Evolutionary conservation across 257 asterid species (phyloP).

Genomic region (Ehretia macrophylla): DNA sequence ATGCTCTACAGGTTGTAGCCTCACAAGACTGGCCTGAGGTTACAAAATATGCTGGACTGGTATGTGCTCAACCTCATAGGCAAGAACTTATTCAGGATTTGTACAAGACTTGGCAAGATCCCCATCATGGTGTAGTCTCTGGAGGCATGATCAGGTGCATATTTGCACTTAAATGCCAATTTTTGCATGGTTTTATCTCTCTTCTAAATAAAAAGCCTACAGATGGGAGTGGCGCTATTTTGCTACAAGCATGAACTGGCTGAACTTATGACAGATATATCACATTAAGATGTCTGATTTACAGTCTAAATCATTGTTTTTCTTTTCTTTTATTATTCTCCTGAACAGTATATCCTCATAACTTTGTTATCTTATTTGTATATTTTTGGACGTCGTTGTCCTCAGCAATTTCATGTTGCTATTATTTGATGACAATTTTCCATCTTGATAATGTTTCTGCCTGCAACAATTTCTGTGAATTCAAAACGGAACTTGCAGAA

Average conservation of each 20-base stretch:
- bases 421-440: neutral
- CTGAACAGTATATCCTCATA: neutral
- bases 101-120: constrained; percentile 29
- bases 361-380: too few species aligned
- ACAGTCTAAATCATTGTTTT: neutral
- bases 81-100: constrained; percentile 33
- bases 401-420: too few species aligned
- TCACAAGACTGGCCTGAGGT: constrained; percentile 40
- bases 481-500: neutral
- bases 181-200: neutral
- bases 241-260: too few species aligned
- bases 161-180: neutral
- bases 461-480: neutral
- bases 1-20: constrained; percentile 27
- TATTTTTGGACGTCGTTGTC: too few species aligned
- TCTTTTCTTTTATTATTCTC: neutral
- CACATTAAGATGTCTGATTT: too few species aligned
- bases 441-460: neutral
- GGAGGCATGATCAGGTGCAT: constrained; percentile 34
- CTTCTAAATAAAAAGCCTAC: neutral
- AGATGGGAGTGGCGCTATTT: neutral
- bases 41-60: constrained; percentile 29
- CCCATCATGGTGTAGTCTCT: constrained; percentile 17
- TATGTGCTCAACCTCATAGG: constrained; percentile 31
- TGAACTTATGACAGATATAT: too few species aligned